A percentile compares a stretch with the other conserved stretches of the same genome.
phyloP scores from a whole-genome alignment of 495 filamentous ascomycete species.

The Podospora didyma region DNA sequence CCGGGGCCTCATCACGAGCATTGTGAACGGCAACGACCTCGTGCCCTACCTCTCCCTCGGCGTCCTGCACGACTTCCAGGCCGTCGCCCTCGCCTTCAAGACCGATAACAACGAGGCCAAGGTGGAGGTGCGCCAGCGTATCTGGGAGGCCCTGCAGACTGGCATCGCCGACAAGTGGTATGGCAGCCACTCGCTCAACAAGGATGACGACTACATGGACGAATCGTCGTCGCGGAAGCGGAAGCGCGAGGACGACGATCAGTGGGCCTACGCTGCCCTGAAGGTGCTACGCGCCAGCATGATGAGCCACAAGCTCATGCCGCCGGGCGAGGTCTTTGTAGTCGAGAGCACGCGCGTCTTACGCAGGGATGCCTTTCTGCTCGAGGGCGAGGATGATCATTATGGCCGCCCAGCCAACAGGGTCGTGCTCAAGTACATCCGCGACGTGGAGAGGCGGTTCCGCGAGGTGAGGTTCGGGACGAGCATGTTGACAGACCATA shows the following conservation, averaged over 20 bases:
- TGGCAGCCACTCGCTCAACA: conserved; percentile 13
- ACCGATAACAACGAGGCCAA: conserved; percentile 61
- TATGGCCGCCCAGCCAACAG: conserved; percentile 60
- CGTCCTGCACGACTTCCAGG: conserved; percentile 71
- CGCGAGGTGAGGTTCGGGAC: conserved; percentile 66
- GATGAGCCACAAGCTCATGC: conserved; percentile 65
- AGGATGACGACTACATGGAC: neutral
- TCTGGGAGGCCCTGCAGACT: conserved; percentile 57
- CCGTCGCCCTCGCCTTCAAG: conserved; percentile 67
- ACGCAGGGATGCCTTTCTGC: conserved; percentile 52
- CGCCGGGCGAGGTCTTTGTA: conserved; percentile 73
- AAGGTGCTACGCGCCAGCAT: conserved; percentile 64
- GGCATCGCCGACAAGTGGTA: conserved; percentile 46
- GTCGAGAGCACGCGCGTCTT: conserved; percentile 61
- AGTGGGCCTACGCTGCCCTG: conserved; percentile 68
- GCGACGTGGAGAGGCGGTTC: conserved; percentile 64
- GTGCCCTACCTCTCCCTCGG: conserved; percentile 73
- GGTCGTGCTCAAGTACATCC: conserved; percentile 61
- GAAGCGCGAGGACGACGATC: conserved; percentile 52
- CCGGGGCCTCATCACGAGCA: conserved; percentile 69
- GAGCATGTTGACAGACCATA: conserved; percentile 73
- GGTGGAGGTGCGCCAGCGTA: conserved; percentile 59
- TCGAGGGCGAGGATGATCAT: conserved; percentile 29
- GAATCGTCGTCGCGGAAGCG: neutral
- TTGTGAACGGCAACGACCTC: conserved; percentile 68